These are phyloP conservation scores for Candida nemodendra DNA, from an alignment of 805 yeast species.

Conservation along the genomic window DNA sequence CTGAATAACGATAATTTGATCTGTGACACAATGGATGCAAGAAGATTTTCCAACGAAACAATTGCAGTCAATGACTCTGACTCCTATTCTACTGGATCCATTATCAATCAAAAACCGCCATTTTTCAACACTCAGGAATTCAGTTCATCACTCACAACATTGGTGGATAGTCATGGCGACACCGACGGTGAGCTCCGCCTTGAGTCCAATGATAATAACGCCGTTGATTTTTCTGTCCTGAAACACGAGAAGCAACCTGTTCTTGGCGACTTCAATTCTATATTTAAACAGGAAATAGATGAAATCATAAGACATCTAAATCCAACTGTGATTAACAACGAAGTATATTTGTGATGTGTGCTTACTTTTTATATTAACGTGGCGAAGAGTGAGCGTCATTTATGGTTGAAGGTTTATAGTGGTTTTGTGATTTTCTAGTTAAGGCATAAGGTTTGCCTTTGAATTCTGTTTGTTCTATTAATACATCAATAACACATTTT, in stretches of 20 bases:
- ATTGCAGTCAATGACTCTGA: background rate
- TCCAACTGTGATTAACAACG: slow-evolving; percentile 16
- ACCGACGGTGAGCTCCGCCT: background rate
- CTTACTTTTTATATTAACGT: too few relatives aligned
- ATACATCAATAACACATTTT: background rate
- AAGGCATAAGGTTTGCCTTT: background rate
- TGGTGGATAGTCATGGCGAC: slow-evolving; percentile 6
- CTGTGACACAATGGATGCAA: background rate
- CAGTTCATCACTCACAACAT: slow-evolving; percentile 17
- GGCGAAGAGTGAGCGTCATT: too few relatives aligned
- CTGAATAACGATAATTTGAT: too few relatives aligned
- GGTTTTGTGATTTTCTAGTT: background rate
- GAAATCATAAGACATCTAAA: slow-evolving; percentile 16
- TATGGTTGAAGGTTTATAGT: too few relatives aligned
- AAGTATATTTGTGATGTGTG: slow-evolving; percentile 16
- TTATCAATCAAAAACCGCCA: background rate
- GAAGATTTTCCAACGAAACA: slow-evolving; percentile 13
- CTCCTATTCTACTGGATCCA: background rate
- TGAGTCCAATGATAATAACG: too few relatives aligned
- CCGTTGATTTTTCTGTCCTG: background rate
- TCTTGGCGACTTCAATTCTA: slow-evolving; percentile 3
- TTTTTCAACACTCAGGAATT: slow-evolving; percentile 4
- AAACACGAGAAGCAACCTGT: background rate
- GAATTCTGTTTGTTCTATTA: background rate
- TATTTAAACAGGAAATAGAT: slow-evolving; percentile 7